Evolutionary conservation across 2,329 filamentous ascomycete species (phyloP).

Genomic region (Alternaria triticina): DNA sequence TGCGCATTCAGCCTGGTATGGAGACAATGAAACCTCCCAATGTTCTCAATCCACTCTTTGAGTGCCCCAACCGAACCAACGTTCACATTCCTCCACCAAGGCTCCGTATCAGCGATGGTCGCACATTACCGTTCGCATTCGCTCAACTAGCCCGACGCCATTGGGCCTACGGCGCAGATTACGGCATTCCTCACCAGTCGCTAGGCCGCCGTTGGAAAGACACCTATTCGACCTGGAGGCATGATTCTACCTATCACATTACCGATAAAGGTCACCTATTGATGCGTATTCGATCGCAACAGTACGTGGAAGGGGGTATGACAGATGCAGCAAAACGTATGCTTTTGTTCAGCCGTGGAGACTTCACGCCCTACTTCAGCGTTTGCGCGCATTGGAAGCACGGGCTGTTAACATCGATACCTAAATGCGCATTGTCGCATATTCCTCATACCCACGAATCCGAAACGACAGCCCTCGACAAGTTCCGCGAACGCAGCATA

Average conservation of each 20-base stretch:
- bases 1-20: conserved; percentile 58
- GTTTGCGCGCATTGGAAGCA: conserved; percentile 68
- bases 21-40: conserved; percentile 62
- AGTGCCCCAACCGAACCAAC: conserved; percentile 61
- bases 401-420: conserved; percentile 64
- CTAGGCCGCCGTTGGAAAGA: conserved; percentile 63
- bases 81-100: conserved; percentile 59
- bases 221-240: conserved; percentile 58
- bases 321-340: conserved; percentile 61
- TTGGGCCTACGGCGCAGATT: conserved; percentile 54
- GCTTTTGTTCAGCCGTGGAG: conserved; percentile 64
- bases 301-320: conserved; percentile 58
- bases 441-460: conserved; percentile 54
- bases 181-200: conserved; percentile 34
- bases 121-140: conserved; percentile 64
- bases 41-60: conserved; percentile 63
- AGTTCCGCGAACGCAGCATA: conserved; percentile 36
- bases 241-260: conserved; percentile 60
- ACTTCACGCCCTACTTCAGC: conserved; percentile 68
- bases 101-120: conserved; percentile 57
- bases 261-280: conserved; percentile 62
- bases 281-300: conserved; percentile 63
- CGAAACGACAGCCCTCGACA: conserved; percentile 52
- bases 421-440: conserved; percentile 67
- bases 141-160: conserved; percentile 63